Evolutionary conservation across 2,329 filamentous ascomycete species (phyloP).

Genomic region (Aspergillus alliaceus): DNA sequence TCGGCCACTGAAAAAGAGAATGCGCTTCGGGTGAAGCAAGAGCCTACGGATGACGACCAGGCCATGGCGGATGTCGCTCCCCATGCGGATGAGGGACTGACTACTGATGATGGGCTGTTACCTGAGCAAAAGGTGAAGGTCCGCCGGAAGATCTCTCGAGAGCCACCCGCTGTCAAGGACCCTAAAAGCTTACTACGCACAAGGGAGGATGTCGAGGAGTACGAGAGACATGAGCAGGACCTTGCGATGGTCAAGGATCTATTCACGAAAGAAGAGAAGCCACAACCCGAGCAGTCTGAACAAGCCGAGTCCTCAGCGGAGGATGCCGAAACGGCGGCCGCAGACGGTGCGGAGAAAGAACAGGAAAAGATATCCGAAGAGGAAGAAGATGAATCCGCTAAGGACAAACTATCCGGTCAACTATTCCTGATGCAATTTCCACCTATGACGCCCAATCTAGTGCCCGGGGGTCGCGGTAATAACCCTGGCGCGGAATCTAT

Average conservation of each 20-base stretch:
- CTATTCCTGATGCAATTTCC: slow-evolving; percentile 66
- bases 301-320: slow-evolving; percentile 6
- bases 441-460: slow-evolving; percentile 59
- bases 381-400: slow-evolving; percentile 27
- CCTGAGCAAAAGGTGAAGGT: slow-evolving; percentile 37
- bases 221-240: slow-evolving; percentile 42
- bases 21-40: slow-evolving; percentile 51
- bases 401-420: slow-evolving; percentile 51
- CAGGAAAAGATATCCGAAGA: slow-evolving; percentile 23
- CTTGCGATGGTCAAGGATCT: slow-evolving; percentile 41
- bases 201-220: slow-evolving; percentile 44
- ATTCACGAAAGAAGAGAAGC: slow-evolving; percentile 28
- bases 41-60: slow-evolving; percentile 51
- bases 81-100: slow-evolving; percentile 23
- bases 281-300: slow-evolving; percentile 16
- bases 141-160: slow-evolving; percentile 30
- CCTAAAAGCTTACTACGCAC: slow-evolving; percentile 39
- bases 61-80: slow-evolving; percentile 36
- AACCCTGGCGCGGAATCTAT: slow-evolving; percentile 10
- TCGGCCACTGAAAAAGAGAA: slow-evolving; percentile 9
- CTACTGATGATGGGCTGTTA: slow-evolving; percentile 33
- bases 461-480: slow-evolving; percentile 28
- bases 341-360: slow-evolving; percentile 13
- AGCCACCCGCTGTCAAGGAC: slow-evolving; percentile 22
- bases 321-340: slow-evolving; percentile 14